A percentile compares a stretch with the other conserved stretches of the same genome.
Conservation (phyloP, 2,329 filamentous ascomycete species). For the Paracamarosporium sp. region DNA sequence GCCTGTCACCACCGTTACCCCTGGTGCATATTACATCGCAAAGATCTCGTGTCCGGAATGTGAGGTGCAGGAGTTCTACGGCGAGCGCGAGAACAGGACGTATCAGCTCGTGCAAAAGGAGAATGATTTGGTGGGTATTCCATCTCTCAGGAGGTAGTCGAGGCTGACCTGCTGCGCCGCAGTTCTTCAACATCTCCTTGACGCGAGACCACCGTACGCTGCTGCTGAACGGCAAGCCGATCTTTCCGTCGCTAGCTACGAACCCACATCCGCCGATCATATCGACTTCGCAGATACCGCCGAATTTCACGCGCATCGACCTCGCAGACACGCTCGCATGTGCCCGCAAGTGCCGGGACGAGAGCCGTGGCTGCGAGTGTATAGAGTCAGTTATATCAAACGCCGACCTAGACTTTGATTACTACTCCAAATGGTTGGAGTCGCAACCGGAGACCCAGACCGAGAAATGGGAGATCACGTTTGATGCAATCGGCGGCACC, state of each 20-base stretch:
- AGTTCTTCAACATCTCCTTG: slow-evolving; percentile 42
- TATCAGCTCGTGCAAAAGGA: slow-evolving; percentile 21
- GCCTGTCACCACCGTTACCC: slow-evolving; percentile 28
- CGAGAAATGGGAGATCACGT: slow-evolving; percentile 35
- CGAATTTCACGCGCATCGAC: slow-evolving; percentile 31
- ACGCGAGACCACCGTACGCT: slow-evolving; percentile 33
- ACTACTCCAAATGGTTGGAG: slow-evolving; percentile 20
- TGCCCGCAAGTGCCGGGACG: slow-evolving; percentile 5
- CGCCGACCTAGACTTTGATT: slow-evolving; percentile 26
- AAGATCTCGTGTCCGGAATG: slow-evolving; percentile 41
- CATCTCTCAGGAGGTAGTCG: not conserved
- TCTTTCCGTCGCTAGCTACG: slow-evolving; percentile 33
- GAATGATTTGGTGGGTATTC: slow-evolving; percentile 33
- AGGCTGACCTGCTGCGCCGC: slow-evolving; percentile 4
- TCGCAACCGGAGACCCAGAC: slow-evolving; percentile 17
- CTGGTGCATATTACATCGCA: slow-evolving; percentile 35
- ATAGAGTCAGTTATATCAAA: slow-evolving; percentile 16
- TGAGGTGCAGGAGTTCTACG: slow-evolving; percentile 16
- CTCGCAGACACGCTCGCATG: slow-evolving; percentile 31
- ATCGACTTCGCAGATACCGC: slow-evolving; percentile 21
- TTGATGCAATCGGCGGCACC: slow-evolving; percentile 37
- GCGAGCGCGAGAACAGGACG: slow-evolving; percentile 6
- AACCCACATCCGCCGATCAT: slow-evolving; percentile 32
- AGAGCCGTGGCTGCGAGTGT: slow-evolving; percentile 9
- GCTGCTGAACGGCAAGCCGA: slow-evolving; percentile 31